Base-by-base conservation (phyloP, 2,329 filamentous ascomycete species). In the Hirsutella thompsonii region DNA sequence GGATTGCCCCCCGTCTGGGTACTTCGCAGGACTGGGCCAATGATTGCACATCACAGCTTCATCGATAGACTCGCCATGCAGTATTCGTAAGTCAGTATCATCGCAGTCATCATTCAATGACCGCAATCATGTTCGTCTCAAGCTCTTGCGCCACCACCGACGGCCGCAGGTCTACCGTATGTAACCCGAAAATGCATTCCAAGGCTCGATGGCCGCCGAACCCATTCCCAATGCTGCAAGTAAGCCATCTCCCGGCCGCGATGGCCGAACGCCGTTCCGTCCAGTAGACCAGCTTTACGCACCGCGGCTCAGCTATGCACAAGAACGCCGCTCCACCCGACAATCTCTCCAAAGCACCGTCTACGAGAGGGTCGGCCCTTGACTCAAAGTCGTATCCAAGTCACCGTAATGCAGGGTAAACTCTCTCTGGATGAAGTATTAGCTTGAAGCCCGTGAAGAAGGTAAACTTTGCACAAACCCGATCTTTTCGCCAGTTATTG, bases 361-460 rank as follows among this genome's bases (percentile, higher is more conserved):
- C 50, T 49, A 59, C 38, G 55, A 49, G 36, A 52, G 47, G 20
- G 55, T 49, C 23, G 58, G 53, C 33, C 53, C 49, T 46, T 62
- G 57, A 39, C 50, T 56, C 41, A 63, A 45, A 8, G 60, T 61
- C 44, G 70, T 72, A 55, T 80, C 76, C 44, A 81, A 59, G 44
- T 81, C 77, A 35, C 68, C 68, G 44, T 81, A 81, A 48, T 76
- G 67, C 36, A 81, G 58, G 8, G 72, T 72, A 44, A 81, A 66
- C 50, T 79, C 76, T 41, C 74, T 65, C 76, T 80, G 14, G 14
- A 18, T 8, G n/a, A 8, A 34, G 18, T 18, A 16, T 34, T 16
- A 34, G 32, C 32, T 34, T 18, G n/a, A 16, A 26, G 6, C 32
- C n/a, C 32, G 32, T 16, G 9, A 8, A 18, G 14, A 2, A 18